Evolutionary conservation across 768 basidiomycete species (phyloP).

Genomic region (Astraeus odoratus): DNA sequence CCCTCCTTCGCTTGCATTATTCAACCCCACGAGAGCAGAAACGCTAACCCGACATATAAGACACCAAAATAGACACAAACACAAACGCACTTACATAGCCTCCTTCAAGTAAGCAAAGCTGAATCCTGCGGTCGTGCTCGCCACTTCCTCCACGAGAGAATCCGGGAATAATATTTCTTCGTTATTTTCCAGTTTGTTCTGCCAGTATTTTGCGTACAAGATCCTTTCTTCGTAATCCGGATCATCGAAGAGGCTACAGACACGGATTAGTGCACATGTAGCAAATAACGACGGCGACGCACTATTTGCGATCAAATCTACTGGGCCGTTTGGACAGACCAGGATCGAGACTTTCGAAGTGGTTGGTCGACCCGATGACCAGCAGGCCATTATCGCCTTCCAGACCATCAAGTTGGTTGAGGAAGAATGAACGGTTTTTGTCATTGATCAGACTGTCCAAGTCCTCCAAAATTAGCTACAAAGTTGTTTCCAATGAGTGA

Average conservation of each 20-base stretch:
- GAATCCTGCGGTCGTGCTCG: constrained; percentile 55
- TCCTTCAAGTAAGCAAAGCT: constrained; percentile 89
- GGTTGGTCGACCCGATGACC: constrained; percentile 76
- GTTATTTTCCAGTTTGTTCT: constrained; percentile 62
- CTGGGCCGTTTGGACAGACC: constrained; percentile 72
- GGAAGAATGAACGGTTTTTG: constrained; percentile 76
- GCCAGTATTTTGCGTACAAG: constrained; percentile 75
- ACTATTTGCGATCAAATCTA: constrained; percentile 86
- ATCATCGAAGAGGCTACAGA: constrained; percentile 60
- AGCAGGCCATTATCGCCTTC: constrained; percentile 76
- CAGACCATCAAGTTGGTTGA: constrained; percentile 80
- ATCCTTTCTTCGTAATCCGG: constrained; percentile 58
- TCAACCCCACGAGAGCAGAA: constrained; percentile 63
- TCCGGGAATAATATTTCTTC: constrained; percentile 62
- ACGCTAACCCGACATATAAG: constrained; percentile 39
- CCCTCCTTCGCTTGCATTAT: constrained; percentile 41
- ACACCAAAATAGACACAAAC: neutral
- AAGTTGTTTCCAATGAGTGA: neutral
- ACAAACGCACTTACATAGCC: constrained; percentile 57
- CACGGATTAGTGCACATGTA: neutral
- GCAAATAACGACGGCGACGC: constrained; percentile 22
- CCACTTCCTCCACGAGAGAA: constrained; percentile 51
- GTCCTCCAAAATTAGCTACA: constrained; percentile 44
- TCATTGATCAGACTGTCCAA: constrained; percentile 78
- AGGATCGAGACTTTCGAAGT: constrained; percentile 74